Evolutionary conservation across 1,139 yeast genomes (phyloP), one percentile per base, ranked within the genome.

Genomic region (Taiozyma sp.): DNA sequence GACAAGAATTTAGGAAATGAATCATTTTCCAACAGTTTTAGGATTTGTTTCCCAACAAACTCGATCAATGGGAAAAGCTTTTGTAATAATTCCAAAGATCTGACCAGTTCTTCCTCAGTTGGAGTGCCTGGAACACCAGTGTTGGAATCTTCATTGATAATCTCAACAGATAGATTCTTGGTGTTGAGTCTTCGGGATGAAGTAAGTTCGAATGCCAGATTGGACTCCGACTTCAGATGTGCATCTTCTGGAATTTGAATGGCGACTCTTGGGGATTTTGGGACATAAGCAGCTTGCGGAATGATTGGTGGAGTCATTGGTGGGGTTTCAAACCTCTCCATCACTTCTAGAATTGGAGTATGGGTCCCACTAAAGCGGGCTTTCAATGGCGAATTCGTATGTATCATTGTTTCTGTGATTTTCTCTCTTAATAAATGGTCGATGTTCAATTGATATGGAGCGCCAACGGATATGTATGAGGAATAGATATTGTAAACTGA

Each of bases 371-470:
- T 48, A 36, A 57, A 59, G 7, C 52, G 53, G 3, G 51, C 4
- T 42, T 54, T 54, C 43, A 58, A 47, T 38, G 72, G 70, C 1
- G 74, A 69, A 7, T 59, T 57, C 3, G 75, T 70, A 49, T 67
- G 66, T 10, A 73, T 64, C 69, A 85, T 74, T 2, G 78, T 67
- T 3, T 64, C 59, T 1, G 79, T 71, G 39, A 88, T 76, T 39
- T 73, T 67, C 22, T 70, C 74, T 51, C 87, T 74, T 46, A 87
- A 65, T 12, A 64, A 65, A 55, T 81, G 86, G 56, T 84, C 86
- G 48, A 91, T 81, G 60, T 91, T 91, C 47, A 90, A 71, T 54
- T 83, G 84, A 55, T 75, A 81, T 0, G 95, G 87, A 0, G 96
- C 81, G 27, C 86, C 87, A 13, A 75, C 68, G n/a, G 86, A 78